These are phyloP conservation scores for Triticum timopheevii DNA, from an alignment of 176 grass and related monocot genomes.

Conservation along the genomic window DNA sequence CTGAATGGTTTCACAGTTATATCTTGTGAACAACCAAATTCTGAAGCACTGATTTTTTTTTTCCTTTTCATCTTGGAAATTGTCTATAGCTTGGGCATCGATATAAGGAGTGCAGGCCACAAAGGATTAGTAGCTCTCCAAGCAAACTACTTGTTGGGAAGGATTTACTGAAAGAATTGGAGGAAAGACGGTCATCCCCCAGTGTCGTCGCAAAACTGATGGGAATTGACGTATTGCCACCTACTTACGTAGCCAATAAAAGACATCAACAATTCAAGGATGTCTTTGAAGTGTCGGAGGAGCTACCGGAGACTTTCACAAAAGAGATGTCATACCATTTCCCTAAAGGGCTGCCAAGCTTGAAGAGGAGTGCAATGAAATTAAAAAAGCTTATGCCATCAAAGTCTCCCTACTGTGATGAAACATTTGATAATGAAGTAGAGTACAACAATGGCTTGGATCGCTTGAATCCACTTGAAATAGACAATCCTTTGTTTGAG, in stretches of 20 bases:
- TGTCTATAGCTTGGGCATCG: constrained; percentile 38
- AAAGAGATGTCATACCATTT: constrained; percentile 34
- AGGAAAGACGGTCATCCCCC: constrained; percentile 48
- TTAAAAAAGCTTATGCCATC: constrained; percentile 42
- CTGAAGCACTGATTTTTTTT: constrained; percentile 16
- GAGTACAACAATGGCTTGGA: constrained; percentile 31
- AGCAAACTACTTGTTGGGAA: constrained; percentile 47
- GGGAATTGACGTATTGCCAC: constrained; percentile 63
- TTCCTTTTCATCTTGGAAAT: not conserved
- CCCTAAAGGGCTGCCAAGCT: constrained; percentile 49
- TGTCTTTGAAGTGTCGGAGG: constrained; percentile 51
- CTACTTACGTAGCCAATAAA: constrained; percentile 22
- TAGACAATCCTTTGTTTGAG: constrained; percentile 68
- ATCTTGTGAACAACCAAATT: not conserved
- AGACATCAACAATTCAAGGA: constrained; percentile 58
- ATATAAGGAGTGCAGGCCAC: constrained; percentile 48
- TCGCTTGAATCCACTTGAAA: constrained; percentile 35
- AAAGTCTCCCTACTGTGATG: constrained; percentile 27
- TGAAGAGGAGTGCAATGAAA: constrained; percentile 34
- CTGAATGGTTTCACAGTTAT: not conserved
- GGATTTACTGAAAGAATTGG: constrained; percentile 47
- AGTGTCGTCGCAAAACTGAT: constrained; percentile 82
- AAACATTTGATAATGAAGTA: constrained; percentile 12
- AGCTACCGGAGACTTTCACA: constrained; percentile 24
- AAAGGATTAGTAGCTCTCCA: constrained; percentile 25